phyloP scores from a whole-genome alignment of 164 flowering plant genomes.

The Umbilicus rupestris region DNA sequence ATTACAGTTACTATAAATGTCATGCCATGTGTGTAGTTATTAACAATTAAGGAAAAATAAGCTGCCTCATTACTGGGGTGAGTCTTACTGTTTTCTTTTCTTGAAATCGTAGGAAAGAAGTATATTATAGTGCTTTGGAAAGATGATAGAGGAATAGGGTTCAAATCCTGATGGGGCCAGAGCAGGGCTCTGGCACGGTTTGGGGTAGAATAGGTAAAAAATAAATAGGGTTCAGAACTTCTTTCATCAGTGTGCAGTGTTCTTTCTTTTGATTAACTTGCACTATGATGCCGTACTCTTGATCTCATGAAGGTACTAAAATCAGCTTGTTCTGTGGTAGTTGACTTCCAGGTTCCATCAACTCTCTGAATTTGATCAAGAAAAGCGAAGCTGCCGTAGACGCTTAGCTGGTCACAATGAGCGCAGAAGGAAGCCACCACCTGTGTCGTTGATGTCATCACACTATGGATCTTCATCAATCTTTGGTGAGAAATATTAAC shows the following conservation, averaged over 20 bases:
- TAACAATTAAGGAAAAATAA: too few species aligned
- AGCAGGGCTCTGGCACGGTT: too few species aligned
- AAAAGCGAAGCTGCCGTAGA: conserved; percentile 89
- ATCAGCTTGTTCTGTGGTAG: conserved; percentile 10
- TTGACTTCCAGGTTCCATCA: conserved; percentile 64
- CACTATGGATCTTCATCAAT: conserved; percentile 53
- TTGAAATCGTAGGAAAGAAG: too few species aligned
- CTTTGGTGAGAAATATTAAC: conserved; percentile 36
- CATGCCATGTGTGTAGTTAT: too few species aligned
- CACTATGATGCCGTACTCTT: neutral
- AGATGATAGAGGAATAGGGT: too few species aligned
- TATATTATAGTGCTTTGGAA: too few species aligned
- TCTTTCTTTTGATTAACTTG: neutral
- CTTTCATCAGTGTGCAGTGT: neutral
- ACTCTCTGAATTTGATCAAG: conserved; percentile 90
- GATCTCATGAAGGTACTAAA: neutral
- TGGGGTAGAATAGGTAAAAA: too few species aligned
- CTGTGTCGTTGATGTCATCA: conserved; percentile 47
- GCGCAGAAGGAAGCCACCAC: conserved; percentile 90
- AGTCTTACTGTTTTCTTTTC: too few species aligned
- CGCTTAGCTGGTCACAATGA: conserved; percentile 96
- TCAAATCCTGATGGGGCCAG: too few species aligned
- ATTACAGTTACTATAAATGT: too few species aligned
- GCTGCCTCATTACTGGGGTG: too few species aligned
- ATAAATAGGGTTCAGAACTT: too few species aligned